Conservation (phyloP, 1,284 basidiomycete genomes). For the Apiotrichum gracile region DNA sequence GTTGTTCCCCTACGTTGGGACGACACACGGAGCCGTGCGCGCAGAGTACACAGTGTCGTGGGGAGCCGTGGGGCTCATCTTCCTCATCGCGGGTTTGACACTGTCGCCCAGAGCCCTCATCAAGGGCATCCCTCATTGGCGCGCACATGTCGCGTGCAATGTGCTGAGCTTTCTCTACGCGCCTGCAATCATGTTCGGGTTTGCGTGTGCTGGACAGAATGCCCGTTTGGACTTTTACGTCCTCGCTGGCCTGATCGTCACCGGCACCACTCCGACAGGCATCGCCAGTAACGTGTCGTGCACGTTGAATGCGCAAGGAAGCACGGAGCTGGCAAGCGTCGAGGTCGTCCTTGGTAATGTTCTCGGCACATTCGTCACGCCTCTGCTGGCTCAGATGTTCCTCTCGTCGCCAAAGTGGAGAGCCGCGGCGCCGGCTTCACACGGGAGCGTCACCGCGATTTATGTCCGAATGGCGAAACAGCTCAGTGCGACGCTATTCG, state of each 20-base stretch:
- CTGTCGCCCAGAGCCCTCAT: slow-evolving; percentile 31
- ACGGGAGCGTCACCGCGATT: slow-evolving; percentile 1
- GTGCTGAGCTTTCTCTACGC: slow-evolving; percentile 17
- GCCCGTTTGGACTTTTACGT: slow-evolving; percentile 18
- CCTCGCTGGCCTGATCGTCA: slow-evolving; percentile 14
- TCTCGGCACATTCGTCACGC: slow-evolving; percentile 25
- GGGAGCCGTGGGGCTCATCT: slow-evolving; percentile 41
- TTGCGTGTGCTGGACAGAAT: slow-evolving; percentile 25
- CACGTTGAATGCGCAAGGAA: slow-evolving; percentile 37
- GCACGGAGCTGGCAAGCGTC: slow-evolving; percentile 32
- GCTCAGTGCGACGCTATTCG: slow-evolving; percentile 6
- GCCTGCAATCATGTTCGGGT: slow-evolving; percentile 21
- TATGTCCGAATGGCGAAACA: slow-evolving; percentile 12
- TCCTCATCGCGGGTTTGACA: slow-evolving; percentile 38
- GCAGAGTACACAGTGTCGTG: slow-evolving; percentile 30
- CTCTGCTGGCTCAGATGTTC: slow-evolving; percentile 14
- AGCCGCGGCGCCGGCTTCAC: background rate
- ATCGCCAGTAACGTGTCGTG: slow-evolving; percentile 39
- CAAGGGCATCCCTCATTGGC: slow-evolving; percentile 13
- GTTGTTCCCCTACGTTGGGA: slow-evolving; percentile 27
- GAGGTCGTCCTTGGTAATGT: slow-evolving; percentile 30
- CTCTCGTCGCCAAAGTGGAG: background rate
- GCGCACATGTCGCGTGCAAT: slow-evolving; percentile 34
- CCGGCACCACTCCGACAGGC: slow-evolving; percentile 29
- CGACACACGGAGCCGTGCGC: slow-evolving; percentile 21